Percentiles rank a stretch among this genome's conserved stretches.
phyloP scores from a whole-genome alignment of 768 basidiomycete species.

The Xerocomellus amylosporus region DNA sequence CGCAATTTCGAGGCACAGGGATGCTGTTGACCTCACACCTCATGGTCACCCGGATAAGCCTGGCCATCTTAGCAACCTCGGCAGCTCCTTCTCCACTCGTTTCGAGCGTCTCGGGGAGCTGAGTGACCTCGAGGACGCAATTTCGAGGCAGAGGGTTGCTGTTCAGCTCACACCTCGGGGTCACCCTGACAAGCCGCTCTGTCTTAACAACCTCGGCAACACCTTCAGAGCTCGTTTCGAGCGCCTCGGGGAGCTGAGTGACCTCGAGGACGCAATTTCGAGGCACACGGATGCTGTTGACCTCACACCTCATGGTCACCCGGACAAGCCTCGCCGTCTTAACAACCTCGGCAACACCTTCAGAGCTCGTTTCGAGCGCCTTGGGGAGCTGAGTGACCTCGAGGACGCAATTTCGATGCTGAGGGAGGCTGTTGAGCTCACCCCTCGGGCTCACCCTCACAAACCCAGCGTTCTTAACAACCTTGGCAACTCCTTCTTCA shows the following conservation, averaged over 20 bases:
- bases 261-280: neutral
- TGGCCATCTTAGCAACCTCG: neutral
- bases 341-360: neutral
- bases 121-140: neutral
- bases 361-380: neutral
- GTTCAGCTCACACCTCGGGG: neutral
- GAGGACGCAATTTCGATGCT: neutral
- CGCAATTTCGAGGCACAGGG: neutral
- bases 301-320: neutral
- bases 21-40: neutral
- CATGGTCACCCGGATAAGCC: neutral
- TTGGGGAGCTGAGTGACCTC: slow-evolving; percentile 1
- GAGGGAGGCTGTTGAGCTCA: neutral
- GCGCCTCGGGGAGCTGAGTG: neutral
- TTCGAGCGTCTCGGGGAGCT: neutral
- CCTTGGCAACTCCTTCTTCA: neutral
- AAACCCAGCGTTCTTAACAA: neutral
- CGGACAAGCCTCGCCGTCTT: neutral
- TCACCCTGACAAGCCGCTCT: neutral
- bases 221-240: neutral
- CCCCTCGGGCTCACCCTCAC: neutral
- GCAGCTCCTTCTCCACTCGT: neutral
- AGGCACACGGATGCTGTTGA: neutral
- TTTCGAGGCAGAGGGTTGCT: neutral
- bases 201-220: neutral